Conservation (phyloP, 2,329 filamentous ascomycete species). For the Podosphaera leucotricha region DNA sequence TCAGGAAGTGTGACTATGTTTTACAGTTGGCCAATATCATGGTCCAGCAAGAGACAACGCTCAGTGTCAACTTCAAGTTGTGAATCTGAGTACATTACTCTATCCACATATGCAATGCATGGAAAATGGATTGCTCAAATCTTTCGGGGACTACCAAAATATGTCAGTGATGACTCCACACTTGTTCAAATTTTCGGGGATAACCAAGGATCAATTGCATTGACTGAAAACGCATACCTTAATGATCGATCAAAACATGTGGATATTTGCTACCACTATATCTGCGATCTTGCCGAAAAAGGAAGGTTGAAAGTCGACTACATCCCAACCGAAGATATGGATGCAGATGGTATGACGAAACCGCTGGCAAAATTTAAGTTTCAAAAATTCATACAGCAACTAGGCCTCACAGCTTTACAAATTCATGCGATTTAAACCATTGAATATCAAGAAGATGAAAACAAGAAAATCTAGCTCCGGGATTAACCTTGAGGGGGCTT, state of each 20-base stretch:
- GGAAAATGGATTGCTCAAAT: not conserved
- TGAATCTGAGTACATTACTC: not conserved
- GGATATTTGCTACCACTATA: conserved; percentile 7
- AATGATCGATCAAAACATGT: conserved; percentile 9
- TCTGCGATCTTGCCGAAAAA: too few species aligned
- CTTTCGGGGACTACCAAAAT: not conserved
- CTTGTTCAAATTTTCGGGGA: conserved; percentile 3
- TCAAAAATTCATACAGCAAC: too few species aligned
- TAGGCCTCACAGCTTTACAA: too few species aligned
- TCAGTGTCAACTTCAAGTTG: not conserved
- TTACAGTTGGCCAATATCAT: not conserved
- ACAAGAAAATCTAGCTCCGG: too few species aligned
- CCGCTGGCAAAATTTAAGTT: too few species aligned
- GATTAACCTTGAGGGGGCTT: too few species aligned
- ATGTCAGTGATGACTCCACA: not conserved
- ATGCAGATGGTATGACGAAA: too few species aligned
- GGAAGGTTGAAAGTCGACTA: too few species aligned
- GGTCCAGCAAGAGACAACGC: not conserved
- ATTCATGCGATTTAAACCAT: too few species aligned
- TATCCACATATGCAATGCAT: not conserved
- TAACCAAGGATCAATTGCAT: too few species aligned
- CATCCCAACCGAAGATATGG: too few species aligned
- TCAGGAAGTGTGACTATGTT: not conserved
- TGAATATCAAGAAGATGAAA: too few species aligned
- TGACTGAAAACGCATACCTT: conserved; percentile 1